phyloP scores from a whole-genome alignment of 208 protist genomes.

The Acanthamoeba sp. region DNA sequence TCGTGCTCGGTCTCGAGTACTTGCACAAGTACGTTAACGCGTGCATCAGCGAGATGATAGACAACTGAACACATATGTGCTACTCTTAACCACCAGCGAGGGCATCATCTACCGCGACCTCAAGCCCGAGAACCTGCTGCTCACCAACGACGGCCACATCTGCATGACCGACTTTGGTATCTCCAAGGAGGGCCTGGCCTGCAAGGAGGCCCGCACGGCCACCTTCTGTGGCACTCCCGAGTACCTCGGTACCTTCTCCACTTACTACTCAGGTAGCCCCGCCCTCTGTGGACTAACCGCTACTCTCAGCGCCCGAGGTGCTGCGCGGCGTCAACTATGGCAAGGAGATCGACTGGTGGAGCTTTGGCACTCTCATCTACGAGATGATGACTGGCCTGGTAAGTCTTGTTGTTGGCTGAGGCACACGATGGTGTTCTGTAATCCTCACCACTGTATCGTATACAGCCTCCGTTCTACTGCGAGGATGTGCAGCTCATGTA shows the following conservation, averaged over 20 bases:
- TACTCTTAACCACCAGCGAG: too few species aligned
- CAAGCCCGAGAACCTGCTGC: constrained; percentile 22
- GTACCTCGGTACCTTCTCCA: constrained; percentile 81
- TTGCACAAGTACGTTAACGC: too few species aligned
- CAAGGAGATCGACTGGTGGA: constrained; percentile 92
- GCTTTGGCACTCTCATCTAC: constrained; percentile 90
- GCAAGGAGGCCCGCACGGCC: constrained; percentile 76
- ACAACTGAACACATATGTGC: too few species aligned
- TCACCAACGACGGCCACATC: constrained; percentile 80
- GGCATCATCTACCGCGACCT: constrained; percentile 85
- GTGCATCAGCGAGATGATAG: too few species aligned
- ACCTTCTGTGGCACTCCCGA: constrained; percentile 92
- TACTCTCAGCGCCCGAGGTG: constrained; percentile 84
- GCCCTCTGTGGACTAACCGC: too few species aligned
- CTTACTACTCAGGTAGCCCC: neutral
- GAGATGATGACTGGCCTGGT: constrained; percentile 88
- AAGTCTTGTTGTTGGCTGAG: neutral
- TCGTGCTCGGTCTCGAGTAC: constrained; percentile 87
- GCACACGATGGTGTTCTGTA: neutral
- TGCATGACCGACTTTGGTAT: constrained; percentile 90
- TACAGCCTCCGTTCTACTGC: constrained; percentile 85
- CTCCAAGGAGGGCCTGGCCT: constrained; percentile 82
- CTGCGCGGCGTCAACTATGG: constrained; percentile 86
- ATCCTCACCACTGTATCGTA: neutral
- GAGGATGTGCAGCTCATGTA: constrained; percentile 87